Evolutionary conservation across 2,329 filamentous ascomycete species (phyloP).

Genomic region (Paracorniculantispora psalliotae): DNA sequence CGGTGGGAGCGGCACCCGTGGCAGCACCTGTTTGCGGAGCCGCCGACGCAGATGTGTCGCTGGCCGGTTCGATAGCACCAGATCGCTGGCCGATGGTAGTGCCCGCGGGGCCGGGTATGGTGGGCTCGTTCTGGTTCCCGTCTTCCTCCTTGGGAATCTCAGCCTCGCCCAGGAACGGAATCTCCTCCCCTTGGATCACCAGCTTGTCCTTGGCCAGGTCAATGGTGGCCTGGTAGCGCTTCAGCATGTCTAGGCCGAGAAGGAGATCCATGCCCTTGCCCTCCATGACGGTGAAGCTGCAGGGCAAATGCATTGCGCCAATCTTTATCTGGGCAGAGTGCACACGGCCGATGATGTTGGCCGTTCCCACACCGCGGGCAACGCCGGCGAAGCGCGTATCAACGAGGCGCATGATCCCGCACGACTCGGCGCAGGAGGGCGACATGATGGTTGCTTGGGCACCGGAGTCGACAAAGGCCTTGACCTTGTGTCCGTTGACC

Average conservation of each 20-base stretch:
- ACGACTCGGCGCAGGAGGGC: slow-evolving; percentile 81
- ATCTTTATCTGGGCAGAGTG: slow-evolving; percentile 95
- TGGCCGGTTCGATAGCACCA: slow-evolving; percentile 58
- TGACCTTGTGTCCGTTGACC: slow-evolving; percentile 87
- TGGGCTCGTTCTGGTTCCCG: slow-evolving; percentile 71
- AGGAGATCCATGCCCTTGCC: slow-evolving; percentile 93
- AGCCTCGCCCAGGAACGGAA: slow-evolving; percentile 84
- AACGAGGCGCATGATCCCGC: slow-evolving; percentile 93
- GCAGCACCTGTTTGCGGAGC: slow-evolving; percentile 22
- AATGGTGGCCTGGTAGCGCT: slow-evolving; percentile 88
- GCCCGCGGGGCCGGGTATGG: slow-evolving; percentile 79
- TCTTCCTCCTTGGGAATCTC: slow-evolving; percentile 92
- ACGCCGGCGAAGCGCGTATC: slow-evolving; percentile 90
- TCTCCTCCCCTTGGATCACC: slow-evolving; percentile 81
- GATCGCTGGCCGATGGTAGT: slow-evolving; percentile 80
- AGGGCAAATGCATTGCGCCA: slow-evolving; percentile 78
- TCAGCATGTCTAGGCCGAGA: slow-evolving; percentile 93
- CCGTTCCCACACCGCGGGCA: slow-evolving; percentile 89
- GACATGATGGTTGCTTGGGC: slow-evolving; percentile 99
- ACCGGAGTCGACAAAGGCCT: slow-evolving; percentile 94
- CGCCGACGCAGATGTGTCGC: slow-evolving; percentile 20
- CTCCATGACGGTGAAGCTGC: slow-evolving; percentile 99
- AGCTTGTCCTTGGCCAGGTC: slow-evolving; percentile 81
- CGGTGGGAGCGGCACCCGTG: slow-evolving; percentile 16
- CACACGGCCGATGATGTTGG: slow-evolving; percentile 88